phyloP scores from a whole-genome alignment of 2,329 filamentous ascomycete species.

The Colletotrichum magnum region DNA sequence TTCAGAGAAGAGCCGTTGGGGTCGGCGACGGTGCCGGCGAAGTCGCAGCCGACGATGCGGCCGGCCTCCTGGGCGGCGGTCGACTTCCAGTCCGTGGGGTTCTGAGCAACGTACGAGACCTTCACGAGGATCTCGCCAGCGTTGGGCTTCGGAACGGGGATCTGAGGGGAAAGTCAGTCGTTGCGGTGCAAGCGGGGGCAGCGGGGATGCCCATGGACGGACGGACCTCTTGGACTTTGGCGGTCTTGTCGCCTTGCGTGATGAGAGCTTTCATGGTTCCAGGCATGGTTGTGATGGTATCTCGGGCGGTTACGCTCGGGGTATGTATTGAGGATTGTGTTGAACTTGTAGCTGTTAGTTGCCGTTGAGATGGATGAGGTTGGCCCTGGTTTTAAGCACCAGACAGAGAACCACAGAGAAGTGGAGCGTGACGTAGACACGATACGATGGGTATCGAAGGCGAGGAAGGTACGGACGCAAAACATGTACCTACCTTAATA shows the following conservation, averaged over 20 bases:
- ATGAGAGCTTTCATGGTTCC: slow-evolving; percentile 50
- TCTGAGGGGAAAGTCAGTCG: not conserved
- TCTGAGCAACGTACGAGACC: slow-evolving; percentile 50
- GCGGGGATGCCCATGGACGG: not conserved
- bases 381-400: not conserved
- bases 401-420: not conserved
- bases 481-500: not conserved
- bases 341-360: not conserved
- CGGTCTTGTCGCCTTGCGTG: slow-evolving; percentile 47
- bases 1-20: slow-evolving; percentile 48
- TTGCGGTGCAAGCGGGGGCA: not conserved
- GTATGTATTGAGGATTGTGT: not conserved
- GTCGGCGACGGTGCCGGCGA: slow-evolving; percentile 50
- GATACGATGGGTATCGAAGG: too few relatives aligned
- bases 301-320: not conserved
- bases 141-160: slow-evolving; percentile 47
- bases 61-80: slow-evolving; percentile 39
- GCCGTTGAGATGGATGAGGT: not conserved
- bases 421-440: not conserved
- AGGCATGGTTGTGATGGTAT: slow-evolving; percentile 1
- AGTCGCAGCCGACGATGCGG: slow-evolving; percentile 51
- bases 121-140: slow-evolving; percentile 52
- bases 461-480: too few relatives aligned
- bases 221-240: slow-evolving; percentile 45
- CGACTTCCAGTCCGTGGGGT: slow-evolving; percentile 53